Evolutionary conservation across 164 flowering plant genomes (phyloP).

Genomic region (Vitis riparia): DNA sequence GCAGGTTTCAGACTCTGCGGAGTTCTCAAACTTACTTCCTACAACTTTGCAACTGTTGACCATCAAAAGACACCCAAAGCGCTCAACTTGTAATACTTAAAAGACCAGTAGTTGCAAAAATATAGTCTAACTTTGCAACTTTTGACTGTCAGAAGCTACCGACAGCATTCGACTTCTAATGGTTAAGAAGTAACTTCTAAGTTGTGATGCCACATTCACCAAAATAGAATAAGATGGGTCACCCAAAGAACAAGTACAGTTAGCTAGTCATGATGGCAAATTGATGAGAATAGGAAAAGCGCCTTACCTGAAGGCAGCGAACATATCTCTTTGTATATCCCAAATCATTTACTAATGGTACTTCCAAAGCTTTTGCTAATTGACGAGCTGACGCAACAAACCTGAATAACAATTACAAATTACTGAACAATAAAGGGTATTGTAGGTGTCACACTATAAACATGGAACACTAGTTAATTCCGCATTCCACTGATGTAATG

Average conservation of each 20-base stretch:
- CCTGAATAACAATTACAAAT: constrained; percentile 34
- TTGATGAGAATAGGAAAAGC: constrained; percentile 2
- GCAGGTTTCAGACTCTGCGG: no score
- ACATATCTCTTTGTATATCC: constrained; percentile 99
- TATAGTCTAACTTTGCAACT: no score
- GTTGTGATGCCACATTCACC: no score
- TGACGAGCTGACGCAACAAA: constrained; percentile 71
- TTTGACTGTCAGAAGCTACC: no score
- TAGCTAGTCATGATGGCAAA: neutral
- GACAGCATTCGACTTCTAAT: no score
- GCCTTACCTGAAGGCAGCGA: constrained; percentile 91
- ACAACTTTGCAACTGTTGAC: neutral
- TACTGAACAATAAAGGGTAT: neutral
- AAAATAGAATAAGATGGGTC: no score
- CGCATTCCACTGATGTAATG: neutral
- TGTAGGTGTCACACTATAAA: neutral
- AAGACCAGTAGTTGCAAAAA: neutral
- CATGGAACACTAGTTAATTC: neutral
- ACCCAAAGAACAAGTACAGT: no score
- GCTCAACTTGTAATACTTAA: neutral
- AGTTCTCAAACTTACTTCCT: neutral
- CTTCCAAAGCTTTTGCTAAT: constrained; percentile 94
- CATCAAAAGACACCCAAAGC: neutral
- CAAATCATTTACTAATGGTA: constrained; percentile 94
- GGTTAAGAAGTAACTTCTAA: no score